Base-by-base conservation (phyloP, 1,284 basidiomycete species). In the Cystobasidium slooffiae region DNA sequence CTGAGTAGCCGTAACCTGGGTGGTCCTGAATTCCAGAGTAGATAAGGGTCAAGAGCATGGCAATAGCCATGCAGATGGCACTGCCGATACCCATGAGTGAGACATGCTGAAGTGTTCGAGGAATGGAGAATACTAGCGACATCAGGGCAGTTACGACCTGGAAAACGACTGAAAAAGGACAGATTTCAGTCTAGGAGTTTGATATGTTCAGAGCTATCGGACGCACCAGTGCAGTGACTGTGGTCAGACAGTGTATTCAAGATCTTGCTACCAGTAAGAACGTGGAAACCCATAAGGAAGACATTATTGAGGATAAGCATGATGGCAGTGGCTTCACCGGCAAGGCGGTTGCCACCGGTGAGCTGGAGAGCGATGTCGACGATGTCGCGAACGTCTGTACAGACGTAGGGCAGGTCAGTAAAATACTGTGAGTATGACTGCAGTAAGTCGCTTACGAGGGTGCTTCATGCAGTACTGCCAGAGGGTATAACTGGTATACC, bases 41-140 rank as follows among this genome's bases (percentile, higher is more conserved):
- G 61, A 88, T 83, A 72, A 88, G 84, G 0, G 85, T 83, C 20
- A 88, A 83, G 39, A 88, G 78, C 66, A 88, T 86, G n/a, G 86
- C 85, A 68, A 88, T 85, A 37, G 82, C 84, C 86, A 88, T 88
- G n/a, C 84, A 85, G 47, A 83, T 81, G 6, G 87, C 87, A 65
- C 59, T 61, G 24, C 51, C 64, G 31, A 81, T 79, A 12, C 84
- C 85, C 65, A 86, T 78, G 12, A 80, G 77, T 55, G 85, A 84
- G 53, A 88, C 83, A 78, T 88, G 85, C 75, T 83, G 84, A 63
- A 88, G 83, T 0, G 87, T 87, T 44, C 87, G 84, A 6, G 87
- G 87, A 1, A 88, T 82, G 22, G 85, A 85, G 75, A 87, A 78
- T 66, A 87, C 77, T 80, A 88, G 85, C 81, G 84, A 83, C 43